A percentile compares a stretch with the other conserved stretches of the same genome.
Conservation (phyloP, 495 filamentous ascomycete genomes). For the Hypoxylon fuscum region DNA sequence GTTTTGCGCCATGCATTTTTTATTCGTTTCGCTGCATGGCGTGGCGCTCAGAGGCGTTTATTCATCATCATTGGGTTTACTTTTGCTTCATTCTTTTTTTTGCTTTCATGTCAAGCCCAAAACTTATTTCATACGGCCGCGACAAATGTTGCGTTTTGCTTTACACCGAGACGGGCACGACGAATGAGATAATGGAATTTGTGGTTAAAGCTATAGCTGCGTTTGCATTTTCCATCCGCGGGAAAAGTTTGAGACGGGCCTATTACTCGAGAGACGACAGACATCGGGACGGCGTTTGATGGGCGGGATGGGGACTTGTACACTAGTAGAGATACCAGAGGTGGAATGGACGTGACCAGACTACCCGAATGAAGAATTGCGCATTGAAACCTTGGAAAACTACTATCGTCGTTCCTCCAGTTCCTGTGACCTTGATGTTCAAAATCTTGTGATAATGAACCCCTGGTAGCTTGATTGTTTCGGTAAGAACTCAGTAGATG, state of each 20-base stretch:
- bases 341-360: conserved; percentile 20
- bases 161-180: conserved; percentile 43
- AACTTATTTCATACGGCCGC: conserved; percentile 15
- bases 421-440: neutral
- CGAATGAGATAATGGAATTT: conserved; percentile 41
- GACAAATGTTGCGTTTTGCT: no score
- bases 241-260: conserved; percentile 28
- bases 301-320: conserved; percentile 24
- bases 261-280: conserved; percentile 9
- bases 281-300: conserved; percentile 44
- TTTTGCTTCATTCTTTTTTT: conserved; percentile 20
- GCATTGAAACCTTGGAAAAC: conserved; percentile 7
- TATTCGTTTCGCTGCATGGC: conserved; percentile 42
- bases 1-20: conserved; percentile 38
- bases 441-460: neutral
- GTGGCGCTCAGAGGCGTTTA: conserved; percentile 40
- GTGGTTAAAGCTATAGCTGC: conserved; percentile 20
- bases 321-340: conserved; percentile 38
- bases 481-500: no score
- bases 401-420: neutral
- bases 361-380: conserved; percentile 23
- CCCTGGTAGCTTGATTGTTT: no score
- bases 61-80: conserved; percentile 24
- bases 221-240: conserved; percentile 27
- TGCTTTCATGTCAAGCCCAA: conserved; percentile 3